These are phyloP conservation scores for Teunomyces panamensis DNA, from an alignment of 805 yeast genomes.

Conservation along the genomic window DNA sequence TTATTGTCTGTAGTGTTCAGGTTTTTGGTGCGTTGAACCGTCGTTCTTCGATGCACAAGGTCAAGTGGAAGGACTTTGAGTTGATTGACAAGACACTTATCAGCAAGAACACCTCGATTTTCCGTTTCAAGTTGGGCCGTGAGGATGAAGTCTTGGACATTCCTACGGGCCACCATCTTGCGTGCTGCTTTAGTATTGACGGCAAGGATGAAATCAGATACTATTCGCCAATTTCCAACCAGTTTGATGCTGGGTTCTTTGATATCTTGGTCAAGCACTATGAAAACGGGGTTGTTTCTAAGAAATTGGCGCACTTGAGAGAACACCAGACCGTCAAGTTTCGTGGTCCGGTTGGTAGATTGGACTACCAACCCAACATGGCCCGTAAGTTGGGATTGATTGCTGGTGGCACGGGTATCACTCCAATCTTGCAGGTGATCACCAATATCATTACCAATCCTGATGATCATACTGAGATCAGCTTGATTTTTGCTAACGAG, in stretches of 20 bases:
- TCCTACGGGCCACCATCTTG: slow-evolving; percentile 76
- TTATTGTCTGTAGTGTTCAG: slow-evolving; percentile 30
- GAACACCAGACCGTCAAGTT: slow-evolving; percentile 68
- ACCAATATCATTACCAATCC: slow-evolving; percentile 68
- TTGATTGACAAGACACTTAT: slow-evolving; percentile 71
- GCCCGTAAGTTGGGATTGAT: slow-evolving; percentile 63
- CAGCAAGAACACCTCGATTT: slow-evolving; percentile 68
- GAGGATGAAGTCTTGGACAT: slow-evolving; percentile 60
- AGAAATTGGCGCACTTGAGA: slow-evolving; percentile 57
- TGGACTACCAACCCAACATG: slow-evolving; percentile 55
- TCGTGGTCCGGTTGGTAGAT: slow-evolving; percentile 78
- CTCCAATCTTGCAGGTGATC: slow-evolving; percentile 83
- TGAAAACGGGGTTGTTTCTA: slow-evolving; percentile 67
- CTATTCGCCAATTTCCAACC: slow-evolving; percentile 75
- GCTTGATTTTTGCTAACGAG: slow-evolving; percentile 69
- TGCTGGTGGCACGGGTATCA: slow-evolving; percentile 88
- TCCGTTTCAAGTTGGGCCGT: slow-evolving; percentile 63
- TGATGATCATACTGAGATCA: slow-evolving; percentile 58
- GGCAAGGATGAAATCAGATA: slow-evolving; percentile 59
- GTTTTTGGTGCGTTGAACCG: slow-evolving; percentile 41
- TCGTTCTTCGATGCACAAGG: slow-evolving; percentile 45
- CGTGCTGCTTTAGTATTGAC: slow-evolving; percentile 49
- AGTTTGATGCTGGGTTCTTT: slow-evolving; percentile 67
- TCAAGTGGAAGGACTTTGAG: slow-evolving; percentile 64
- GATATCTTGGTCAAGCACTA: slow-evolving; percentile 78